Percentiles rank a stretch among this genome's conserved stretches.
These are phyloP conservation scores for Petunia secreta DNA, from an alignment of 257 asterid species.

Conservation along the genomic window DNA sequence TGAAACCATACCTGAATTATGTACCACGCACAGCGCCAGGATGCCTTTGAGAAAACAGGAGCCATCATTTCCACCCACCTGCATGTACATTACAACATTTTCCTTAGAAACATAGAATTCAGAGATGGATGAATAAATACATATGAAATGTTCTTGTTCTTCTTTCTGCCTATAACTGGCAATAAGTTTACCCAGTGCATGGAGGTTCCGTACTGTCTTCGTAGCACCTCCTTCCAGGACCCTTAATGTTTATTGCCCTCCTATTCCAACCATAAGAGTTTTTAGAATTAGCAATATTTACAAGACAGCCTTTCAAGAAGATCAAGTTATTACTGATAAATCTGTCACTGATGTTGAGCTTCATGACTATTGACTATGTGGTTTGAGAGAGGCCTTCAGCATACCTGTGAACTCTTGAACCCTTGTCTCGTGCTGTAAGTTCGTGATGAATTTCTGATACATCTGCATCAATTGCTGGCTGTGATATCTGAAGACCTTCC, in stretches of 20 bases:
- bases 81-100: conserved; percentile 14
- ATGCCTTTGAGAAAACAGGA: conserved; percentile 70
- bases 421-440: conserved; percentile 53
- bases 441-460: conserved; percentile 64
- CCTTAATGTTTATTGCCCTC: conserved; percentile 47
- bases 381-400: too few species aligned
- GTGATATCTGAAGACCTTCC: conserved; percentile 81
- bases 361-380: too few species aligned
- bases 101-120: not conserved
- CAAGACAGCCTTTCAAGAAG: not conserved
- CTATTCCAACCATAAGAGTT: conserved; percentile 35
- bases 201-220: conserved; percentile 63
- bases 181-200: conserved; percentile 61
- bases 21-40: conserved; percentile 82
- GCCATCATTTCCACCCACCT: conserved; percentile 92
- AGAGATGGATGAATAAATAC: conserved; percentile 2
- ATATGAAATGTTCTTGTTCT: not conserved
- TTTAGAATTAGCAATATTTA: not conserved
- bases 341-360: not conserved
- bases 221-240: conserved; percentile 54
- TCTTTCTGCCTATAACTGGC: not conserved
- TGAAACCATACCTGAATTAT: conserved; percentile 67
- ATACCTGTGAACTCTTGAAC: conserved; percentile 68
- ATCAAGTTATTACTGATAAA: not conserved
- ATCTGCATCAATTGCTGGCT: conserved; percentile 74